A percentile compares a stretch with the other conserved stretches of the same genome.
Conservation (phyloP, 2,329 filamentous ascomycete genomes). For the Paecilomyces variotii region DNA sequence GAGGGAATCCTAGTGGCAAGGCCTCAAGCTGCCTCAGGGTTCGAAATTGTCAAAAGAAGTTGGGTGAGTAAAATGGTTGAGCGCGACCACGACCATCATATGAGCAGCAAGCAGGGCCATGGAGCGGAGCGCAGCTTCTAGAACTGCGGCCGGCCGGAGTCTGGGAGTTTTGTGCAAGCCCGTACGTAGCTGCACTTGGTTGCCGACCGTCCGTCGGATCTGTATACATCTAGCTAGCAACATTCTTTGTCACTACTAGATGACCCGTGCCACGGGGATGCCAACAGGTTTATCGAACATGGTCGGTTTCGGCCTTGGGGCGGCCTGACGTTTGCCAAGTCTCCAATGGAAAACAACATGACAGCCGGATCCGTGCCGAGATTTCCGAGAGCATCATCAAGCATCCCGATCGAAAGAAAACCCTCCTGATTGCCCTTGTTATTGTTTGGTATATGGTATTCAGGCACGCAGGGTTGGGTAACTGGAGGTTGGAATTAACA, state of each 20-base stretch:
- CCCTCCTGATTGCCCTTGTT: not conserved
- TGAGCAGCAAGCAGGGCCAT: not conserved
- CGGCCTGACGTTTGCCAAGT: not conserved
- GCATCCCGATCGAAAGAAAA: not conserved
- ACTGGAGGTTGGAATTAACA: not conserved
- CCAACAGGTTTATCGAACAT: not conserved
- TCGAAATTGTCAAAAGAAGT: not conserved
- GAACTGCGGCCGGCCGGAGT: not conserved
- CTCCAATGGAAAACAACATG: not conserved
- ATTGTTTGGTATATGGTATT: not conserved
- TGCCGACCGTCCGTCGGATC: not conserved
- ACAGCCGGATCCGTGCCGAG: not conserved
- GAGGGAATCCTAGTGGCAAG: not conserved
- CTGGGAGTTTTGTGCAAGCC: not conserved
- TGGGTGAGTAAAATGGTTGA: no score
- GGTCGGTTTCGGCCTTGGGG: not conserved
- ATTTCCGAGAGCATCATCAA: not conserved
- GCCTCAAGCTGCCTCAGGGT: not conserved
- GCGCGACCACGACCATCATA: not conserved
- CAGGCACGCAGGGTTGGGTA: not conserved
- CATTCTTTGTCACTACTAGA: not conserved
- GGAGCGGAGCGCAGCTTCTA: not conserved
- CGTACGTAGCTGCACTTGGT: not conserved
- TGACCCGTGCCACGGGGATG: not conserved
- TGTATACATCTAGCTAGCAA: not conserved